phyloP scores from a whole-genome alignment of 2,329 filamentous ascomycete genomes.

The Rhynchosporium graminicola region DNA sequence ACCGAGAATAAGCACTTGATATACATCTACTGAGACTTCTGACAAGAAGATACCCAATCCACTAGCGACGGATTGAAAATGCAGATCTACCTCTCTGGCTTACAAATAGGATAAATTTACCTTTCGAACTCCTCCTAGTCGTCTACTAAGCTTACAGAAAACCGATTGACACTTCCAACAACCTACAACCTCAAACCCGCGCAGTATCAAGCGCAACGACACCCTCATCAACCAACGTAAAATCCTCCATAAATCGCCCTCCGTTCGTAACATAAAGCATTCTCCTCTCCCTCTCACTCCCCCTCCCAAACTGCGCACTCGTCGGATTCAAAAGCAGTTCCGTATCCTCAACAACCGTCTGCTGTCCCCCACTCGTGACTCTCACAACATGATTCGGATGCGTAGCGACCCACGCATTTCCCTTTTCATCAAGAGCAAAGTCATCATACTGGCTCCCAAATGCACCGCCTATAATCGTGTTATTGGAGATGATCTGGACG shows the following conservation, averaged over 20 bases:
- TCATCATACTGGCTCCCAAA: conserved; percentile 24
- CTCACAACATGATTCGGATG: conserved; percentile 25
- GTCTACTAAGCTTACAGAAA: not conserved
- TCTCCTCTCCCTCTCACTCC: conserved; percentile 16
- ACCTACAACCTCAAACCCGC: not conserved
- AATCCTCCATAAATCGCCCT: conserved; percentile 19
- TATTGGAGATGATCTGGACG: conserved; percentile 18
- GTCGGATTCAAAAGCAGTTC: conserved; percentile 26
- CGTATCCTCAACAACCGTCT: conserved; percentile 19
- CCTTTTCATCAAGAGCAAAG: conserved; percentile 20
- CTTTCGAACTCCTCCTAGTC: not conserved
- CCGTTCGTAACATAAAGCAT: conserved; percentile 29
- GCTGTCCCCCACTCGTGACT: conserved; percentile 14
- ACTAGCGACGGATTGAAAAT: too few species aligned
- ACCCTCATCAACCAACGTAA: conserved; percentile 21
- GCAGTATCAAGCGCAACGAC: conserved; percentile 16
- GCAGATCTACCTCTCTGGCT: too few species aligned
- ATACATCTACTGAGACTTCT: not conserved
- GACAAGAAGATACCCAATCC: too few species aligned
- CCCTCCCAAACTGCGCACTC: conserved; percentile 22
- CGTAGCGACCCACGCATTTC: conserved; percentile 25
- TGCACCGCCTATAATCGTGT: not conserved
- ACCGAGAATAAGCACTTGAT: not conserved
- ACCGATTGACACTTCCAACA: not conserved
- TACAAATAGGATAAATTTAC: too few species aligned